Conservation (phyloP, 148 eudicot species). For the Rhododendron ovatum region DNA sequence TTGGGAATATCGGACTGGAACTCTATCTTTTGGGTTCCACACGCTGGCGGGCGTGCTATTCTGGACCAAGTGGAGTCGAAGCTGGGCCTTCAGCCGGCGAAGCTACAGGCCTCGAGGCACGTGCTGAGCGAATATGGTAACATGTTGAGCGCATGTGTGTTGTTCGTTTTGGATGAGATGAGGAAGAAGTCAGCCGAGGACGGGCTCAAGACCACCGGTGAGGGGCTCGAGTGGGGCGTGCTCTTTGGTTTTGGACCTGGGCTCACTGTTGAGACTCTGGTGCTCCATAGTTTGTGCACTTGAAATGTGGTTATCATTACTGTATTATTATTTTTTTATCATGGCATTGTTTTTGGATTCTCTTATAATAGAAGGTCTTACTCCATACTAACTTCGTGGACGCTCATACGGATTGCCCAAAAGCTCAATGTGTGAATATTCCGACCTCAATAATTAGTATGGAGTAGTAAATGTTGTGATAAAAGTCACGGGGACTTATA, state of each 20-base stretch:
- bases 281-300: constrained; percentile 19
- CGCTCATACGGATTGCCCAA: too few relatives aligned
- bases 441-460: too few relatives aligned
- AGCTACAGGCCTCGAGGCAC: constrained; percentile 24
- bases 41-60: constrained; percentile 1
- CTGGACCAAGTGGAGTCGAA: constrained; percentile 34
- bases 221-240: constrained; percentile 40
- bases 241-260: constrained; percentile 26
- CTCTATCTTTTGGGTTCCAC: too few relatives aligned
- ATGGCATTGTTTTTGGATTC: neutral
- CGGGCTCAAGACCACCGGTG: constrained; percentile 17
- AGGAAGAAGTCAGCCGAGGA: too few relatives aligned
- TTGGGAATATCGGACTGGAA: too few relatives aligned
- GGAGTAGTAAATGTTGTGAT: too few relatives aligned
- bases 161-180: constrained; percentile 36
- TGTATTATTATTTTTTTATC: too few relatives aligned
- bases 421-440: too few relatives aligned
- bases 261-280: constrained; percentile 37
- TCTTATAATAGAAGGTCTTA: too few relatives aligned
- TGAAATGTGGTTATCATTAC: neutral
- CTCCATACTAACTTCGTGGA: too few relatives aligned
- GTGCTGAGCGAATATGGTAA: constrained; percentile 35
- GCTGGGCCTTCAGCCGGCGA: constrained; percentile 25
- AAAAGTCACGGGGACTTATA: too few relatives aligned
- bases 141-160: constrained; percentile 35